Evolutionary conservation across 805 yeast species (phyloP).

Genomic region (Teunomyces pallodes): DNA sequence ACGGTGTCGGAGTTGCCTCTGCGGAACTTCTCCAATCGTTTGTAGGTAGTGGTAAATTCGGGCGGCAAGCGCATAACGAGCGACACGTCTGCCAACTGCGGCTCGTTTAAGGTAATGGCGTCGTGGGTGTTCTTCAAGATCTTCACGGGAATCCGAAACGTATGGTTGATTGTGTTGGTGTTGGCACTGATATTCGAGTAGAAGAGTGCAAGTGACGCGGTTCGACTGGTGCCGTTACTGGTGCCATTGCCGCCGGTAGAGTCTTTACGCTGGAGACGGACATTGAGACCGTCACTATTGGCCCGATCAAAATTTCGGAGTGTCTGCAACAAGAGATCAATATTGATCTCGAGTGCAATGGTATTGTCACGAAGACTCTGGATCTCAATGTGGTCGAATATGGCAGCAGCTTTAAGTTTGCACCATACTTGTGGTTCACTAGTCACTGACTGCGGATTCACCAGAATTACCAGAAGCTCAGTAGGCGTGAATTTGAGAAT

Average conservation of each 20-base stretch:
- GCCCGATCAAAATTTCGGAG: slow-evolving; percentile 55
- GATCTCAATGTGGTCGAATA: slow-evolving; percentile 51
- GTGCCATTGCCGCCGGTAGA: slow-evolving; percentile 20
- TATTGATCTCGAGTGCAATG: slow-evolving; percentile 59
- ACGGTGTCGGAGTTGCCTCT: slow-evolving; percentile 47
- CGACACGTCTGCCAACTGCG: slow-evolving; percentile 54
- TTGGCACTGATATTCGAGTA: slow-evolving; percentile 47
- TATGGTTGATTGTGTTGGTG: slow-evolving; percentile 54
- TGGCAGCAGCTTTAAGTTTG: slow-evolving; percentile 42
- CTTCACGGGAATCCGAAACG: slow-evolving; percentile 70
- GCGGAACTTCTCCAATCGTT: slow-evolving; percentile 64
- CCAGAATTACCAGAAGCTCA: slow-evolving; percentile 50
- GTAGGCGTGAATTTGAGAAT: slow-evolving; percentile 54
- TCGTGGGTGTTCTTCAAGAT: slow-evolving; percentile 56
- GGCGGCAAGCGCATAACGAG: slow-evolving; percentile 51
- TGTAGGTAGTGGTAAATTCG: slow-evolving; percentile 53
- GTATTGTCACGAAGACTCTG: slow-evolving; percentile 52
- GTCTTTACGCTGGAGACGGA: slow-evolving; percentile 50
- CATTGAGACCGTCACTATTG: slow-evolving; percentile 47
- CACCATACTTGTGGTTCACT: slow-evolving; percentile 71
- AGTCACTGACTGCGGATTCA: slow-evolving; percentile 36
- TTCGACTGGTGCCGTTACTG: slow-evolving; percentile 28
- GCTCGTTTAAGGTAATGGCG: slow-evolving; percentile 53
- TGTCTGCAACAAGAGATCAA: slow-evolving; percentile 59
- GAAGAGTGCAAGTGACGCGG: slow-evolving; percentile 54